Evolutionary conservation across 805 yeast genomes (phyloP), one percentile per base, ranked within the genome.

Genomic region (Starmerella sp.): DNA sequence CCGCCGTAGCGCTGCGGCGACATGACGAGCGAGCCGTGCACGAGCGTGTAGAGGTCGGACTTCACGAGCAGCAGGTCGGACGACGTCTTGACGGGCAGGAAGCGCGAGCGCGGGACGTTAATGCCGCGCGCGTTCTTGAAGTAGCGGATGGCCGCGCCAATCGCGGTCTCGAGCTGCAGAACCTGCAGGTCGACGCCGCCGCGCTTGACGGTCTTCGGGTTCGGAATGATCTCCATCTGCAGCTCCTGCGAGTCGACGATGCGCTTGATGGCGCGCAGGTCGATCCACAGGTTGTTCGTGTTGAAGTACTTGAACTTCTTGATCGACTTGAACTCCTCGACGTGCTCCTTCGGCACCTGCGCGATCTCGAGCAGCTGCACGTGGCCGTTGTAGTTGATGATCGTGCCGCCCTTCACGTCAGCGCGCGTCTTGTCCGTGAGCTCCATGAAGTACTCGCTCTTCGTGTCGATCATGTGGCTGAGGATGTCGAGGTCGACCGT

Each of bases 381-480:
- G 68, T 84, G 82, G 60, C 97, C 97, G 63, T 88, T 91, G 72
- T 93, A 93, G 73, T 88, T 88, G 71, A 93, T 90, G 71, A 93
- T 80, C 62, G 97, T 93, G 77, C 97, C 98, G 77, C 98, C 98
- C 75, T 93, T 93, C 67, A 93, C 98, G 71, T 93, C 98, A 37
- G 98, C 98, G 73, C 97, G 84, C 51, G 98, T 93, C 77, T 93
- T 93, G 75, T 91, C 96, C 53, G 98, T 93, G 71, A 93, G 81
- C 75, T 93, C 98, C 98, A 93, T 93, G 63, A 93, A 82, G 73
- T 91, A 93, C 75, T 93, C 97, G 54, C 96, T 82, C 55, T 83
- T 83, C 37, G 95, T 79, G 67, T 86, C 93, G 61, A 88, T 73
- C 95, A 93, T 90, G 76, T 93, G 96, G 72, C 84, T 81, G 67